Percentiles rank a stretch among this genome's conserved stretches.
Evolutionary conservation across 306 rosid species (phyloP).

Genomic region (Pachyrhizus erosus): DNA sequence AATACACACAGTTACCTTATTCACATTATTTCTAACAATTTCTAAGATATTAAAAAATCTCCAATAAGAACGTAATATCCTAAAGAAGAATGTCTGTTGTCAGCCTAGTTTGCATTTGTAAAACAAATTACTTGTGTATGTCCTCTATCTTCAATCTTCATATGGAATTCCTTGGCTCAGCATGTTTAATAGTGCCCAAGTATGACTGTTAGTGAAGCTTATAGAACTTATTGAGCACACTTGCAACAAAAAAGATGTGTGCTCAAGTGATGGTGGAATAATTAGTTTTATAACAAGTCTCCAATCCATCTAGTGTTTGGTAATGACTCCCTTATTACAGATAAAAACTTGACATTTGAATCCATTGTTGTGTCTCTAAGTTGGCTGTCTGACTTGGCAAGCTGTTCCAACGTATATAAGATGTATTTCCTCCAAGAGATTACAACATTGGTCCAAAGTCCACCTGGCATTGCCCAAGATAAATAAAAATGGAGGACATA

Average conservation of each 20-base stretch:
- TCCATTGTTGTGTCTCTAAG: neutral
- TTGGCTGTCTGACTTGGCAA: constrained; percentile 18
- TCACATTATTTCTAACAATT: too few species aligned
- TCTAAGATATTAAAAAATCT: too few species aligned
- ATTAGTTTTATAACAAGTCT: constrained; percentile 11
- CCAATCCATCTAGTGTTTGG: neutral
- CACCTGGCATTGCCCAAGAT: neutral
- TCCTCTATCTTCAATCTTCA: too few species aligned
- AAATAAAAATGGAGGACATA: neutral
- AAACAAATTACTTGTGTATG: too few species aligned
- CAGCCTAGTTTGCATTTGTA: too few species aligned
- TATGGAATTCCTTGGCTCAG: too few species aligned
- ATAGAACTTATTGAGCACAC: too few species aligned
- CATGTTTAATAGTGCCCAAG: too few species aligned
- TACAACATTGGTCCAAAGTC: neutral
- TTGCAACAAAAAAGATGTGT: neutral
- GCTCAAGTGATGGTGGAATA: neutral
- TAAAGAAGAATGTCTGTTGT: too few species aligned
- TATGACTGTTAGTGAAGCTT: too few species aligned
- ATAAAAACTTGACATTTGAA: constrained; percentile 1
- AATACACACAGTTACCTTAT: too few species aligned
- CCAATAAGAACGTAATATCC: too few species aligned
- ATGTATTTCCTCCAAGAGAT: neutral
- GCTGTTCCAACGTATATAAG: neutral
- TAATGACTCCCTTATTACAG: neutral